Conservation (phyloP, 768 basidiomycete genomes). For the Termitomyces sp. region DNA sequence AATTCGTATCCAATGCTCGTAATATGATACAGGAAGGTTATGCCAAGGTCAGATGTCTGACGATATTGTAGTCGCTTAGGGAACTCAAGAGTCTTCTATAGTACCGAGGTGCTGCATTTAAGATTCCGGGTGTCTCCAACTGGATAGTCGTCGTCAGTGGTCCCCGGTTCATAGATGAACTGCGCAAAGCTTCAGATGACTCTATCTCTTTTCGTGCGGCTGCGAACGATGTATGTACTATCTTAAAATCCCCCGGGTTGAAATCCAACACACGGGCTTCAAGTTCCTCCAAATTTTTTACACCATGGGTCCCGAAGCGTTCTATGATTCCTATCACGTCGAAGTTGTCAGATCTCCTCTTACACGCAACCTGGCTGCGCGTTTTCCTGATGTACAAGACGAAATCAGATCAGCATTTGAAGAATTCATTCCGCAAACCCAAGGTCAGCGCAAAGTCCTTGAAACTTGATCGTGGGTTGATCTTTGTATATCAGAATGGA, state of each 20-base stretch:
- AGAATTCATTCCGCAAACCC: constrained; percentile 26
- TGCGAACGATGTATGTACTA: constrained; percentile 19
- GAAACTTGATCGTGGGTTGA: background rate
- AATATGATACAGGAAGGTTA: constrained; percentile 26
- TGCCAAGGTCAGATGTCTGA: constrained; percentile 14
- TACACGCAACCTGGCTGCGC: constrained; percentile 29
- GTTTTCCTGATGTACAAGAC: constrained; percentile 35
- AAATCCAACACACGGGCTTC: background rate
- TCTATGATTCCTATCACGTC: constrained; percentile 23
- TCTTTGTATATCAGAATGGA: constrained; percentile 27
- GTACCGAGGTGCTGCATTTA: constrained; percentile 26
- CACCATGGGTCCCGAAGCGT: constrained; percentile 28
- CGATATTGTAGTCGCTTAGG: background rate
- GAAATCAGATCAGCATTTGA: constrained; percentile 37
- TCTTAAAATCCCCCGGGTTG: background rate
- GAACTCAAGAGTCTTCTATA: background rate
- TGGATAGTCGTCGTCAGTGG: constrained; percentile 43
- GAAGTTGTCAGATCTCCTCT: constrained; percentile 24
- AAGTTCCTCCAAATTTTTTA: constrained; percentile 32
- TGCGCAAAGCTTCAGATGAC: constrained; percentile 32
- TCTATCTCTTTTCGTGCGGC: constrained; percentile 23
- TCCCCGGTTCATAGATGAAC: constrained; percentile 38
- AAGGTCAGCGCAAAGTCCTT: constrained; percentile 15
- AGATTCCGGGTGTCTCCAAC: constrained; percentile 32
- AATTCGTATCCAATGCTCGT: constrained; percentile 17